A percentile compares a stretch with the other conserved stretches of the same genome.
Conservation (phyloP, 208 protist genomes). For the Phytomonas sp. region DNA sequence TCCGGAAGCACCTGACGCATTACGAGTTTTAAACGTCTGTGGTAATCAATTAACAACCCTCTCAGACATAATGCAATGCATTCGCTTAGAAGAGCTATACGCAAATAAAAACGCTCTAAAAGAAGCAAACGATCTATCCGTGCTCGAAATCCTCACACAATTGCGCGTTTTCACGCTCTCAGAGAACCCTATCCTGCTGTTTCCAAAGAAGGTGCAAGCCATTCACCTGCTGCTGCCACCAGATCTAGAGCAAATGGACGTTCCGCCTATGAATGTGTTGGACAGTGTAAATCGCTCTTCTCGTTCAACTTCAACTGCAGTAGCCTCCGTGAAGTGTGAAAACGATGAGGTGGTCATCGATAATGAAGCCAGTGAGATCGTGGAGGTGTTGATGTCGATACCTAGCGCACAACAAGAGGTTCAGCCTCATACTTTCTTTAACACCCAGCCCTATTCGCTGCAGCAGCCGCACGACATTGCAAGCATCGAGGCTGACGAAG, state of each 20-base stretch:
- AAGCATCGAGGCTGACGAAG: not conserved
- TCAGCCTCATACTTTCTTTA: not conserved
- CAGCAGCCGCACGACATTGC: not conserved
- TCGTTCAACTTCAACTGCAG: not conserved
- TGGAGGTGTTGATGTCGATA: not conserved
- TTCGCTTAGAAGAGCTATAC: slow-evolving; percentile 32
- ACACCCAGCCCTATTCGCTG: not conserved
- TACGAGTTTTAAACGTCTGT: slow-evolving; percentile 45
- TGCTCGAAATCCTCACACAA: slow-evolving; percentile 20
- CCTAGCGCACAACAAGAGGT: not conserved
- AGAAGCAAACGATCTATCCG: slow-evolving; percentile 28
- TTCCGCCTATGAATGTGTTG: slow-evolving; percentile 23
- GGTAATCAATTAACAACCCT: slow-evolving; percentile 46
- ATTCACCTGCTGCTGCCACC: slow-evolving; percentile 34
- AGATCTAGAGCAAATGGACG: slow-evolving; percentile 25
- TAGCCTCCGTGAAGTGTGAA: not conserved
- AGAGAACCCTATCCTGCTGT: slow-evolving; percentile 56
- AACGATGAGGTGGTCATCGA: not conserved
- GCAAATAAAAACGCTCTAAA: slow-evolving; percentile 54
- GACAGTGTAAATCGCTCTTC: slow-evolving; percentile 20
- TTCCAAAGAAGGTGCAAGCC: slow-evolving; percentile 23
- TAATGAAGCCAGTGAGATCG: not conserved
- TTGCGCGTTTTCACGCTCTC: slow-evolving; percentile 30
- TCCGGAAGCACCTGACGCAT: slow-evolving; percentile 24
- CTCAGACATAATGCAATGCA: slow-evolving; percentile 49